These are phyloP conservation scores for Neurospora sp. DNA, from an alignment of 2,329 filamentous ascomycete species.

Conservation along the genomic window DNA sequence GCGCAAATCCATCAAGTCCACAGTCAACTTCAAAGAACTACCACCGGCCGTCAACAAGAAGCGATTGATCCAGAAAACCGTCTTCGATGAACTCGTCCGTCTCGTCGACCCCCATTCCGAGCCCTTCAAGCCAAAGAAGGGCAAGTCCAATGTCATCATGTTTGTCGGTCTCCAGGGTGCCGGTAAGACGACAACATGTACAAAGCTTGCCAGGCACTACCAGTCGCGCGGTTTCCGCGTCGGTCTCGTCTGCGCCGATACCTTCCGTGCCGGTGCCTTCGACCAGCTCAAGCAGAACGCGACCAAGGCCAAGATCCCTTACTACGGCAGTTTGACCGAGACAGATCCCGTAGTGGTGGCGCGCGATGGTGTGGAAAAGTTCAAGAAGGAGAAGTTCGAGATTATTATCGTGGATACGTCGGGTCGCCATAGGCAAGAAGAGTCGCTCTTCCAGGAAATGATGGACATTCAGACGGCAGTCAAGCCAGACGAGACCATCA, in stretches of 20 bases:
- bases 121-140: slow-evolving; percentile 94
- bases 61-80: slow-evolving; percentile 91
- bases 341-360: slow-evolving; percentile 92
- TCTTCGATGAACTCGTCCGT: slow-evolving; percentile 93
- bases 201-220: slow-evolving; percentile 91
- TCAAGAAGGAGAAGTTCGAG: slow-evolving; percentile 97
- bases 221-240: slow-evolving; percentile 86
- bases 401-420: slow-evolving; percentile 98
- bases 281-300: slow-evolving; percentile 99
- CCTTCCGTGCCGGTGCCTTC: slow-evolving; percentile 95
- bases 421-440: slow-evolving; percentile 84
- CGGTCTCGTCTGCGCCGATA: slow-evolving; percentile 93
- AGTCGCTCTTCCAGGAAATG: slow-evolving; percentile 94
- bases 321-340: slow-evolving; percentile 93
- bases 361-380: slow-evolving; percentile 92
- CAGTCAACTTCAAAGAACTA: slow-evolving; percentile 91
- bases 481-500: slow-evolving; percentile 89
- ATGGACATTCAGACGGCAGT: slow-evolving; percentile 89
- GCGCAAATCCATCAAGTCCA: slow-evolving; percentile 81
- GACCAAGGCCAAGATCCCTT: slow-evolving; percentile 97
- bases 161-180: slow-evolving; percentile 97
- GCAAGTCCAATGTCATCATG: slow-evolving; percentile 96
- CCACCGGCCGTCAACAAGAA: slow-evolving; percentile 95
- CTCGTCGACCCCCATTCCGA: slow-evolving; percentile 93
- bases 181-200: slow-evolving; percentile 97